Percentiles rank a stretch among this genome's conserved stretches.
These are phyloP conservation scores for Apiospora aurea DNA, from an alignment of 2,329 filamentous ascomycete genomes.

Conservation along the genomic window DNA sequence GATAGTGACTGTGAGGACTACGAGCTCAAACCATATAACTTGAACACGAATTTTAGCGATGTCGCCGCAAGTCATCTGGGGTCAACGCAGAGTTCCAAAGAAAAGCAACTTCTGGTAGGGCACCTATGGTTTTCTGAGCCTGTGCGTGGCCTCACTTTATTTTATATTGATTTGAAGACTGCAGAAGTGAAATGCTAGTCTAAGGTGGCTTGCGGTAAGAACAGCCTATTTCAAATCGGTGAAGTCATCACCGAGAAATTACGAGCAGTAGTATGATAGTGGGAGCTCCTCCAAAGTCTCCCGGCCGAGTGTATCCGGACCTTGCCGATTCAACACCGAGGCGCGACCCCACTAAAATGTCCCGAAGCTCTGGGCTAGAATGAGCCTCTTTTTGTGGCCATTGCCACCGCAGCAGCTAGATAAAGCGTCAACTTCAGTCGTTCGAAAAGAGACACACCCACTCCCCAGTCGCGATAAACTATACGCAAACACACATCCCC, in stretches of 20 bases:
- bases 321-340: constrained; percentile 8
- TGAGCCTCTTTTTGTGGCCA: constrained; percentile 19
- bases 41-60: not conserved
- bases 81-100: not conserved
- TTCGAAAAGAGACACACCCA: not conserved
- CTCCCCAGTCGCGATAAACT: not conserved
- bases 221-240: too few relatives aligned
- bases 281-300: not conserved
- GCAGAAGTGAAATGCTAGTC: not conserved
- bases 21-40: not conserved
- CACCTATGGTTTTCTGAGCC: not conserved
- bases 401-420: not conserved
- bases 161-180: not conserved
- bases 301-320: constrained; percentile 8
- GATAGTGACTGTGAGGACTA: not conserved
- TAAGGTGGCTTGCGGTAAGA: not conserved
- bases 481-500: not conserved
- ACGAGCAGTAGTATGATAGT: not conserved
- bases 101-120: not conserved
- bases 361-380: constrained; percentile 17
- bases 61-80: constrained; percentile 2
- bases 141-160: not conserved
- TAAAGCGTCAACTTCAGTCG: not conserved
- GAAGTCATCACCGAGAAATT: not conserved
- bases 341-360: not conserved